Base-by-base conservation (phyloP, 2,329 filamentous ascomycete species). In the Stagonosporopsis rhizophila region DNA sequence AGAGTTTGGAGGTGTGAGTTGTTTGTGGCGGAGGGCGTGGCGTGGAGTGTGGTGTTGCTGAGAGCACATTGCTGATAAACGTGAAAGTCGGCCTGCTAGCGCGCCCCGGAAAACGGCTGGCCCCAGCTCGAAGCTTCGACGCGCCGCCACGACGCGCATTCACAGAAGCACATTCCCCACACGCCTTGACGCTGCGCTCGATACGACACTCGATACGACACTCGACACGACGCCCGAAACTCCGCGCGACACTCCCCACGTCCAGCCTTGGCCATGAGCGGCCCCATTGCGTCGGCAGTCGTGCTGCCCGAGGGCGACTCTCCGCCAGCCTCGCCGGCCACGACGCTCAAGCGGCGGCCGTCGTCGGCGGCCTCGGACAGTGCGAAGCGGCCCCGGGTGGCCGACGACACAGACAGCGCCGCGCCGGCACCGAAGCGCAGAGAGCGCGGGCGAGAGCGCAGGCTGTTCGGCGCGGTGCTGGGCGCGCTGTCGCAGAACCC, bases 381-480 rank as follows among this genome's bases (percentile, higher is more conserved):
- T 40, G 64, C 72, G 52, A 88, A 87, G 73, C 80, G 85, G 52
- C 79, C 79, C 41, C 80, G 83, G 58, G 68, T 85, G 51, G 79
- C 79, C 63, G 67, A 67, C 38, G 58, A 63, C 23, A 71, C 75
- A 37, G 52, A n/a, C 64, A 52, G 77, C 82, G n/a, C n/a, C n/a
- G n/a, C n/a, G n/a, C n/a, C 81, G 25, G 55, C 55, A 7, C 58
- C 65, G 35, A 58, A 61, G 32, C 80, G 68, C 32, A 62, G 70
- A 68, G 94, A 98, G 73, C 91, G 88, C 75, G 92, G 90, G 73
- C 89, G 94, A 34, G 90, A 91, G 20, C 89, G 90, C 75, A 85
- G 94, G 49, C 82, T 98, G 58, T 97, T 97, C 72, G 93, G 94
- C 59, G 90, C 89, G 32, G 79, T 96, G 53, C 80, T 95, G 57